Percentiles rank a stretch among this genome's conserved stretches.
Conservation (phyloP, 1,284 basidiomycete species). For the Agaricales sp. region DNA sequence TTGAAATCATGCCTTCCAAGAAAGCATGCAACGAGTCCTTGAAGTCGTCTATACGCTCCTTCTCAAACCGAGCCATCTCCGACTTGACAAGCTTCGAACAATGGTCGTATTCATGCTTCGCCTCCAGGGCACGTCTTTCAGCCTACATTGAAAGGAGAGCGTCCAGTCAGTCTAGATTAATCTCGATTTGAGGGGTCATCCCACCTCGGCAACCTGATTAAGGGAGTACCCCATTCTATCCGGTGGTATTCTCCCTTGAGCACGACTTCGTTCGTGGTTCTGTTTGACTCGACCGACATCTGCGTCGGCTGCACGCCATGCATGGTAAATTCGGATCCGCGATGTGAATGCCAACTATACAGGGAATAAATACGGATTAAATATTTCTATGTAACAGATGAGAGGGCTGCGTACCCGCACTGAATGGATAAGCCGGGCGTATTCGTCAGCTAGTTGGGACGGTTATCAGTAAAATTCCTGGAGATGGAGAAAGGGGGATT, state of each 20-base stretch:
- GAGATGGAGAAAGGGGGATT: slow-evolving; percentile 2
- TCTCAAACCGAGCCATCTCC: slow-evolving; percentile 91
- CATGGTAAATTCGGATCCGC: slow-evolving; percentile 73
- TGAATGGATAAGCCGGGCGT: slow-evolving; percentile 82
- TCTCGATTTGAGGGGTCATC: slow-evolving; percentile 14
- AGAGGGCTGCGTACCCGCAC: slow-evolving; percentile 54
- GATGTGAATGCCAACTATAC: slow-evolving; percentile 82
- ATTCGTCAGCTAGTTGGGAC: slow-evolving; percentile 64
- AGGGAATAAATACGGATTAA: not conserved
- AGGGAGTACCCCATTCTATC: slow-evolving; percentile 63
- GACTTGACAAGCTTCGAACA: slow-evolving; percentile 81
- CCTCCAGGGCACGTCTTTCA: slow-evolving; percentile 72
- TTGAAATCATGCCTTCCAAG: slow-evolving; percentile 71
- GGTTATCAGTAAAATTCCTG: slow-evolving; percentile 5
- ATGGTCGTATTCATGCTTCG: slow-evolving; percentile 81
- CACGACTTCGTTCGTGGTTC: slow-evolving; percentile 73
- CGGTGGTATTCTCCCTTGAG: slow-evolving; percentile 56
- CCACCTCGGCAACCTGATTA: slow-evolving; percentile 70
- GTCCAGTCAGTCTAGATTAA: too few relatives aligned
- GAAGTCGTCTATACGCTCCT: slow-evolving; percentile 86
- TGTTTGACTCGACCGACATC: slow-evolving; percentile 67
- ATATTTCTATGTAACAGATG: slow-evolving; percentile 1
- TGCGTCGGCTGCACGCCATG: slow-evolving; percentile 72
- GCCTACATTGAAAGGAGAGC: too few relatives aligned
- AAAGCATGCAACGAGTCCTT: slow-evolving; percentile 69